Conservation (phyloP, 2,329 filamentous ascomycete species). For the Calonectria pauciramosa region DNA sequence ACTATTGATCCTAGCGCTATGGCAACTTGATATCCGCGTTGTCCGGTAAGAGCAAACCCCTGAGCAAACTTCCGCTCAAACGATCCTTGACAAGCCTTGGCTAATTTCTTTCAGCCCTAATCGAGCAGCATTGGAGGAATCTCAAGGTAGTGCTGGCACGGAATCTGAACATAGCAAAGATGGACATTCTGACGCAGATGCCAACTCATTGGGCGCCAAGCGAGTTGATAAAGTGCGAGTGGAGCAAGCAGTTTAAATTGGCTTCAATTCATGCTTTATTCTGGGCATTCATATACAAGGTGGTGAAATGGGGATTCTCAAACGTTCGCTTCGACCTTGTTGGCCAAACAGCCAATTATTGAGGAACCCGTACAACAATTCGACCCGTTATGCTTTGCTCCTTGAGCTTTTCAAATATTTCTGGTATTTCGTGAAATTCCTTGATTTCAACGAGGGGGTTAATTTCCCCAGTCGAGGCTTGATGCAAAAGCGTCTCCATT, state of each 20-base stretch:
- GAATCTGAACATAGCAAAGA: background rate
- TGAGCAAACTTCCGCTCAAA: background rate
- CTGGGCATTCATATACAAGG: background rate
- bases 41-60: background rate
- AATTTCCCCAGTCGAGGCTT: constrained; percentile 17
- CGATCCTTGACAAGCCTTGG: background rate
- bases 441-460: constrained; percentile 18
- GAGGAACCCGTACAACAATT: constrained; percentile 34
- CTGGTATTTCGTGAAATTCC: constrained; percentile 19
- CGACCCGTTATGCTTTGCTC: constrained; percentile 30
- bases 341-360: background rate
- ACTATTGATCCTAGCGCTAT: constrained; percentile 3
- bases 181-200: constrained; percentile 5
- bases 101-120: background rate
- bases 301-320: too few species aligned
- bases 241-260: background rate
- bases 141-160: background rate
- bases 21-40: constrained; percentile 10
- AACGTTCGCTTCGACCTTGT: background rate
- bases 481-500: constrained; percentile 31
- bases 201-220: background rate
- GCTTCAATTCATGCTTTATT: background rate
- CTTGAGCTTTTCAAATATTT: constrained; percentile 25
- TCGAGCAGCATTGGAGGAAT: background rate
- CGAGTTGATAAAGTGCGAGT: background rate